These are phyloP conservation scores for Globisporangium splendens DNA, from an alignment of 352 stramenopile species.

Conservation along the genomic window DNA sequence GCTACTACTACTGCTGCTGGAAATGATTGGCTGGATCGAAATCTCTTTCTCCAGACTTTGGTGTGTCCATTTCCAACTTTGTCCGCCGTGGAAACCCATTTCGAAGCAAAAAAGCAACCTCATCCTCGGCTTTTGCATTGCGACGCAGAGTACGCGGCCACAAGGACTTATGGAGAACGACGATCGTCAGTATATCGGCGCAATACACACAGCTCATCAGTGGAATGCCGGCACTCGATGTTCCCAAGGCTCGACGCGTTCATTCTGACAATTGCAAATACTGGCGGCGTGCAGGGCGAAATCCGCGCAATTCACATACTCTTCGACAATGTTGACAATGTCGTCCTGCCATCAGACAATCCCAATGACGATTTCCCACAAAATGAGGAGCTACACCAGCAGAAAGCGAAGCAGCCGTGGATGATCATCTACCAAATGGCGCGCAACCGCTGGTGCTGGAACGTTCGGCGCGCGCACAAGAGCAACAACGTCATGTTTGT, in stretches of 20 bases:
- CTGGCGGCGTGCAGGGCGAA: conserved; percentile 71
- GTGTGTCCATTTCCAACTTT: conserved; percentile 61
- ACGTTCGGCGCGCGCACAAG: conserved; percentile 90
- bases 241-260: conserved; percentile 68
- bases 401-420: conserved; percentile 17
- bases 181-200: neutral
- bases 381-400: too few species aligned
- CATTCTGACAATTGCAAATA: conserved; percentile 46
- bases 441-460: conserved; percentile 93
- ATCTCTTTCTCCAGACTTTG: conserved; percentile 48
- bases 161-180: neutral
- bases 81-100: conserved; percentile 13
- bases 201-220: conserved; percentile 9
- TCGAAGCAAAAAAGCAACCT: conserved; percentile 4
- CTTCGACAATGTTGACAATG: conserved; percentile 17
- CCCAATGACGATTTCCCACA: neutral
- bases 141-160: conserved; percentile 12
- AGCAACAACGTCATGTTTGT: conserved; percentile 97
- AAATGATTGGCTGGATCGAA: conserved; percentile 23
- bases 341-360: neutral
- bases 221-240: conserved; percentile 48
- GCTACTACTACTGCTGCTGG: neutral
- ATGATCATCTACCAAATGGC: conserved; percentile 93
- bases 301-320: conserved; percentile 90
- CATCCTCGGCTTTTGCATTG: conserved; percentile 31